Base-by-base conservation (phyloP, 441 rosid genomes). In the Euphorbia schlechtendalii region DNA sequence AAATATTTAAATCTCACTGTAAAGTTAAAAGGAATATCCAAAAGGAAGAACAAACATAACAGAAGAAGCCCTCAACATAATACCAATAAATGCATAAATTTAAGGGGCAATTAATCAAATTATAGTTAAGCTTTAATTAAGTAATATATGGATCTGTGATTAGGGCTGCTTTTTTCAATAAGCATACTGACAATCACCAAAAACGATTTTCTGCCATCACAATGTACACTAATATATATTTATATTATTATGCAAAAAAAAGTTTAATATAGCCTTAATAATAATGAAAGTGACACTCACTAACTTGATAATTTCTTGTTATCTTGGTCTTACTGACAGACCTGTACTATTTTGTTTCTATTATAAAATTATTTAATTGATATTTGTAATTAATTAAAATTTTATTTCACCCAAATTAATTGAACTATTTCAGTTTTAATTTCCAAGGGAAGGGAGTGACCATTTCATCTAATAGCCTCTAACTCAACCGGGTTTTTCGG, bases 1-100 rank as follows among this genome's bases (percentile, higher is more conserved):
- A 21, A 49, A 54, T 40, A 8, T 3, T 46, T 52, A 32, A 15
- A 32, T 25, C 30, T 25, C n/a, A 48, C 71, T 73, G 82, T 71
- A 77, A 84, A 82, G 83, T 55, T 38, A 36, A 32, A 22, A 61
- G 71, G 89, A 82, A 82, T 82, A 80, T 84, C 78, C 80, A 70
- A 54, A 24, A 1, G 0, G 56, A 27, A 74, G 81, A 84, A 80
- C 65, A 62, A 71, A 81, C 81, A 72, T 28, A 62, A 27, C 81
- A 78, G 77, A 84, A 71, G 61, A 71, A 7, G 71, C 54, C 71
- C 56, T 4, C 1, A 48, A 68, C 74, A 71, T 74, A 71, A 63
- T 27, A 80, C 77, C 84, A 82, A 80, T 46, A 14, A 5, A 15
- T 46, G 51, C 41, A 38, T 8, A 38, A 38, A n/a, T n/a, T n/a